A percentile compares a stretch with the other conserved stretches of the same genome.
Evolutionary conservation across 2,329 filamentous ascomycete species (phyloP).

Genomic region (Albifimbria verrucaria): DNA sequence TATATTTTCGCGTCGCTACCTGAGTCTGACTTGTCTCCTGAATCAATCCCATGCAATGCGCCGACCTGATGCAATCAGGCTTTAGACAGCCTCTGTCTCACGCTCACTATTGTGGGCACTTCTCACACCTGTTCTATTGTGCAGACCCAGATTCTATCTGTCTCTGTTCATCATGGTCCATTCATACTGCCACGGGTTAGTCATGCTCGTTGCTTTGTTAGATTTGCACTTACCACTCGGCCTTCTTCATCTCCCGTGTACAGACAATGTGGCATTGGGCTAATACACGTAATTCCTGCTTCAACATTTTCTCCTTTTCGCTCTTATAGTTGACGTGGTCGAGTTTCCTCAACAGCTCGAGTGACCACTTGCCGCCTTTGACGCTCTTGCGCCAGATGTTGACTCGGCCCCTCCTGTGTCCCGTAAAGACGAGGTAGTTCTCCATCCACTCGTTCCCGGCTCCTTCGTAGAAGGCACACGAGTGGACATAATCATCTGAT

Average conservation of each 20-base stretch:
- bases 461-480: constrained; percentile 91
- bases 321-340: constrained; percentile 72
- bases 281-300: constrained; percentile 79
- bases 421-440: constrained; percentile 81
- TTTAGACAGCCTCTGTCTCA: background rate
- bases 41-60: background rate
- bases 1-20: background rate
- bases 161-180: constrained; percentile 60
- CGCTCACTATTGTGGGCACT: background rate
- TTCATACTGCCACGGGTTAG: constrained; percentile 48
- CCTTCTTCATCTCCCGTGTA: constrained; percentile 96
- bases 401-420: constrained; percentile 78
- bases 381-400: constrained; percentile 68
- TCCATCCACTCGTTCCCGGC: constrained; percentile 89
- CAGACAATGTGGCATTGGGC: constrained; percentile 76
- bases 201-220: background rate
- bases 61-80: background rate
- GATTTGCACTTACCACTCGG: constrained; percentile 62
- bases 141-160: constrained; percentile 40
- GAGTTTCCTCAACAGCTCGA: constrained; percentile 76
- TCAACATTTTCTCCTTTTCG: constrained; percentile 55
- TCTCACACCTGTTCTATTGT: constrained; percentile 12
- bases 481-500: constrained; percentile 72
- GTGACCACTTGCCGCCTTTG: constrained; percentile 61
- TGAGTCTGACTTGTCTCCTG: background rate